Evolutionary conservation across 2,329 filamentous ascomycete genomes (phyloP), one percentile per base, ranked within the genome.

Genomic region (Elsinoe arachidis): DNA sequence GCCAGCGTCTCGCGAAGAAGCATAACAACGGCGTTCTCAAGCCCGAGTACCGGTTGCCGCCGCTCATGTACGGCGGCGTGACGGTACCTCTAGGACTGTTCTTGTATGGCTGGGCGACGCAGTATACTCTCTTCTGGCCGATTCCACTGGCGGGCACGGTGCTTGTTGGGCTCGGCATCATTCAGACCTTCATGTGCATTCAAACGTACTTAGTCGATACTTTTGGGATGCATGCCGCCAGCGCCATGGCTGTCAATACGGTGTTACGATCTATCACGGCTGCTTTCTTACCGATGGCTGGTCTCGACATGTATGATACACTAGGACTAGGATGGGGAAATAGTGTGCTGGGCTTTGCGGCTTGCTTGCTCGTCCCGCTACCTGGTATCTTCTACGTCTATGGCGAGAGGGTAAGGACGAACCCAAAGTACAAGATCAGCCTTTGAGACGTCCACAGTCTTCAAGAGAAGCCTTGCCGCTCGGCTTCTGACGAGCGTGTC

Each of bases 121-220:
- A 67, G 35, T 57, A 66, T 19, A 60, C 63, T 10, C 55, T 63
- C 5, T 63, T 64, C 19, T 66, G 64, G 64, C 60, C 59, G 14
- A 61, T 67, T 1, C 66, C 66, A 1, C 49, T 66, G 9, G 33
- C 67, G 12, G 66, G 66, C 14, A 66, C 66, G 1, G 51, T 66
- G 2, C 55, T 66, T 26, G 61, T 67, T 23, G 65, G 65, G 10
- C 35, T 68, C 2, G 66, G 65, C 2, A 30, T 66, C 14, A 61
- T 68, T 10, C 61, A 59, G 2, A 61, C 60, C 9, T 64, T 68
- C 58, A 65, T 67, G 59, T 63, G 62, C 38, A 62, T 67, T 17
- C 64, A 64, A 57, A 81, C 81, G 2, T 89, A 88, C 62, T 75
- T 87, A 2, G 78, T 87, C 34, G 84, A 88, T 57, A 76, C 79